Evolutionary conservation across 2,329 filamentous ascomycete genomes (phyloP).

Genomic region (Pseudomassariella vexata): DNA sequence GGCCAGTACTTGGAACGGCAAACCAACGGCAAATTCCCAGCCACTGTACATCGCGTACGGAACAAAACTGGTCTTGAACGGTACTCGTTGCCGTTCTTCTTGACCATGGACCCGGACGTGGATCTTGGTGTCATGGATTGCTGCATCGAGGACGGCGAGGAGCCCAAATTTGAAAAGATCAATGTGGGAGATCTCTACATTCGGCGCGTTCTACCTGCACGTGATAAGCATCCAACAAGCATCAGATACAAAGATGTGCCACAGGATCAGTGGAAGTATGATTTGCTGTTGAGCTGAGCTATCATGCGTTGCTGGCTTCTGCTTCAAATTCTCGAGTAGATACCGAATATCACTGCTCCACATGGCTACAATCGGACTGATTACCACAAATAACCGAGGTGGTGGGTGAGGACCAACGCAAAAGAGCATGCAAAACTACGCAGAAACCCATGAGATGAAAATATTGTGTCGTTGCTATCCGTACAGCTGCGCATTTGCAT

Average conservation of each 20-base stretch:
- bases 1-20: slow-evolving; percentile 33
- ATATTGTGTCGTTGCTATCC: no score
- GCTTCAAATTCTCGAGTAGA: no score
- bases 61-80: slow-evolving; percentile 30
- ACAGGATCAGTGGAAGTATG: slow-evolving; percentile 25
- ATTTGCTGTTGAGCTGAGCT: slow-evolving; percentile 18
- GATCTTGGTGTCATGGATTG: slow-evolving; percentile 17
- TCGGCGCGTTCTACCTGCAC: slow-evolving; percentile 23
- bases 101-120: slow-evolving; percentile 17
- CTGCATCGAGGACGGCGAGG: slow-evolving; percentile 13
- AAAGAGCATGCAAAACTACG: no score
- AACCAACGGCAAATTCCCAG: slow-evolving; percentile 31
- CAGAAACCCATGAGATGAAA: no score
- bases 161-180: slow-evolving; percentile 16
- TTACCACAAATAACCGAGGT: no score
- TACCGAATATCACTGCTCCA: no score
- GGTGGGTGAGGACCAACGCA: no score
- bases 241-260: slow-evolving; percentile 28
- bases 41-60: slow-evolving; percentile 32
- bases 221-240: slow-evolving; percentile 29
- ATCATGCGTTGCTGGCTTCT: no score
- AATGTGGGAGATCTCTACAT: slow-evolving; percentile 28
- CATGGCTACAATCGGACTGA: no score
- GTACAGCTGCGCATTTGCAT: no score
- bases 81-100: slow-evolving; percentile 34